These are phyloP conservation scores for Pseudoneurospora amorphoporcata DNA, from an alignment of 495 filamentous ascomycete genomes.

Conservation along the genomic window DNA sequence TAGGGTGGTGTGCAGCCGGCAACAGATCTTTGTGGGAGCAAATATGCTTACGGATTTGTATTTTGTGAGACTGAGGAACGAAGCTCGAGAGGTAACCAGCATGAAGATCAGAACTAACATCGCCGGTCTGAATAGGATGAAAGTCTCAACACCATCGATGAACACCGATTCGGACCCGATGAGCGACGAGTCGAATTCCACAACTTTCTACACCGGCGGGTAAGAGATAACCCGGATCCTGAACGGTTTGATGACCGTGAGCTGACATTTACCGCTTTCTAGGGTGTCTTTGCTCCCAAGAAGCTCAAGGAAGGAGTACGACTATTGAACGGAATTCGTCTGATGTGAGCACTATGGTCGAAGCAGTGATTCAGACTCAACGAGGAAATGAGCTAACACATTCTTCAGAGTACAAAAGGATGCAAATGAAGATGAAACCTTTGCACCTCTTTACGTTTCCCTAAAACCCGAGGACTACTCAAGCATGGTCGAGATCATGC, in stretches of 20 bases:
- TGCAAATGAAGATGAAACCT: slow-evolving; percentile 40
- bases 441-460: slow-evolving; percentile 37
- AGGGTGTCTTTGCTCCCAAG: slow-evolving; percentile 41
- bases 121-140: slow-evolving; percentile 22
- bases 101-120: background rate
- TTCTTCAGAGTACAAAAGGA: slow-evolving; percentile 38
- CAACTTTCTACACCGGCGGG: slow-evolving; percentile 40
- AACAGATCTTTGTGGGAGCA: background rate
- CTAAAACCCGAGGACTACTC: slow-evolving; percentile 31
- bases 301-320: slow-evolving; percentile 30
- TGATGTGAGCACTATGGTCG: slow-evolving; percentile 31
- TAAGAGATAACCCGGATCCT: slow-evolving; percentile 15
- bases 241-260: background rate
- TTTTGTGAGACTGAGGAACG: background rate
- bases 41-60: background rate
- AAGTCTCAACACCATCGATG: slow-evolving; percentile 33
- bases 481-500: slow-evolving; percentile 30
- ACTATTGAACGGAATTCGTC: slow-evolving; percentile 33
- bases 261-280: background rate
- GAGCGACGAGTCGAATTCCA: slow-evolving; percentile 40
- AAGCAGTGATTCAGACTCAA: background rate
- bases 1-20: background rate
- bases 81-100: background rate
- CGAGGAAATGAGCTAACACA: background rate
- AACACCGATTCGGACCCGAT: slow-evolving; percentile 30